These are phyloP conservation scores for Leccinum subgranulosum DNA, from an alignment of 768 basidiomycete genomes.

Conservation along the genomic window DNA sequence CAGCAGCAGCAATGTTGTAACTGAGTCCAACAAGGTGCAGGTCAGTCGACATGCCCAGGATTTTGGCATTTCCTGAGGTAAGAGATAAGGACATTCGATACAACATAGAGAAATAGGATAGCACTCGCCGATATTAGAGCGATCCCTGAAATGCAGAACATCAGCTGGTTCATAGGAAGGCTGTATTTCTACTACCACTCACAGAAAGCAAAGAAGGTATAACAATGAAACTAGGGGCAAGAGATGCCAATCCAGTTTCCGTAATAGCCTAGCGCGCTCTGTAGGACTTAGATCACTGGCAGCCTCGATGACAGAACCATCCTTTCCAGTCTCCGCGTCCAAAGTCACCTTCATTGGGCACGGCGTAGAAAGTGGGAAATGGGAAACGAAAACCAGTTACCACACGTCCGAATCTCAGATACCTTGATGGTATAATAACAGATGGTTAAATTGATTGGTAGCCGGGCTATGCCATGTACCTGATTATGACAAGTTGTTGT, in stretches of 20 bases:
- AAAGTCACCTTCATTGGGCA: conserved; percentile 9
- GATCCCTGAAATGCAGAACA: conserved; percentile 31
- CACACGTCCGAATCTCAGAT: no score
- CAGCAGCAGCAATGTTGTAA: conserved; percentile 38
- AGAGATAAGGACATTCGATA: background rate
- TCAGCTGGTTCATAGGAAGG: background rate
- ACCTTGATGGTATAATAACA: no score
- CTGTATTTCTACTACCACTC: conserved; percentile 15
- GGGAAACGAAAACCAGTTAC: no score
- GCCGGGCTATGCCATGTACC: no score
- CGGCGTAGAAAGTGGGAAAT: conserved; percentile 8
- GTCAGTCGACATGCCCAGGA: conserved; percentile 43
- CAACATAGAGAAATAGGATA: background rate
- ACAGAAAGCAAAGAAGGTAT: conserved; percentile 47
- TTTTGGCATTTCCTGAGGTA: conserved; percentile 38
- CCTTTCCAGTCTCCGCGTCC: conserved; percentile 13
- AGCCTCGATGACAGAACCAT: background rate
- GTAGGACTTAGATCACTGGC: conserved; percentile 3
- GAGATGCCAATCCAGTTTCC: conserved; percentile 44
- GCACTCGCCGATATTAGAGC: conserved; percentile 41
- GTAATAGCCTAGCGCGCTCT: conserved; percentile 29
- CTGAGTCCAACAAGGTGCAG: conserved; percentile 32
- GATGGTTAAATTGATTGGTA: no score
- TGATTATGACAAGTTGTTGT: no score
- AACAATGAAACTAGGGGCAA: conserved; percentile 43